Conservation (phyloP, 352 stramenopile genomes). For the Elongisporangium prolatum region DNA sequence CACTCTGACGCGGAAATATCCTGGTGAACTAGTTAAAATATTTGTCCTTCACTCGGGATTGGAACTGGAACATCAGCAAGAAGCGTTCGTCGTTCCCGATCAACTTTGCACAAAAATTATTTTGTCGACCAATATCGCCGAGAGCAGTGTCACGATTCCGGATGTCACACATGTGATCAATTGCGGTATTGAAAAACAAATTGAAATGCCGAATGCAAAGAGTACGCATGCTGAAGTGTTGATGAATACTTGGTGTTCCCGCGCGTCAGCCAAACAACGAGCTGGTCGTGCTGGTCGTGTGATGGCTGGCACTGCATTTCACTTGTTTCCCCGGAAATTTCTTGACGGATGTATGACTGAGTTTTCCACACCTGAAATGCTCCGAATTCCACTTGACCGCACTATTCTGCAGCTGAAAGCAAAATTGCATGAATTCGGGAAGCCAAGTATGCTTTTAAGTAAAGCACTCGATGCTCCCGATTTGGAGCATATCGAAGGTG, state of each 20-base stretch:
- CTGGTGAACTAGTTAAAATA: constrained; percentile 30
- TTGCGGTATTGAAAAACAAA: constrained; percentile 81
- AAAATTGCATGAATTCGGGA: constrained; percentile 63
- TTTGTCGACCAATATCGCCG: constrained; percentile 95
- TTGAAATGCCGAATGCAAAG: constrained; percentile 70
- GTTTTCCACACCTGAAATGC: constrained; percentile 76
- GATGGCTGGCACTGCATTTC: constrained; percentile 88
- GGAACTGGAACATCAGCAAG: constrained; percentile 71
- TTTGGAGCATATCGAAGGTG: constrained; percentile 60
- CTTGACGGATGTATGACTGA: constrained; percentile 62
- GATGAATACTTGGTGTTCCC: constrained; percentile 91
- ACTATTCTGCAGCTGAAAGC: constrained; percentile 78
- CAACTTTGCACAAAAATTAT: constrained; percentile 88
- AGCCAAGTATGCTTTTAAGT: constrained; percentile 57
- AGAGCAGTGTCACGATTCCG: constrained; percentile 96
- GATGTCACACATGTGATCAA: constrained; percentile 90
- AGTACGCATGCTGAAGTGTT: constrained; percentile 70
- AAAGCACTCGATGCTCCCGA: constrained; percentile 68
- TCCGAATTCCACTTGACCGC: constrained; percentile 78
- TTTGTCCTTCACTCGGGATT: constrained; percentile 69
- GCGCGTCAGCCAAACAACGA: constrained; percentile 85
- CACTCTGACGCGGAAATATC: constrained; percentile 13
- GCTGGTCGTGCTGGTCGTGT: constrained; percentile 90
- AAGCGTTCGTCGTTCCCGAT: constrained; percentile 49
- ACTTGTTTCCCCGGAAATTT: constrained; percentile 83